These are phyloP conservation scores for Eucalyptus decipiens DNA, from an alignment of 345 rosid genomes.

Conservation along the genomic window DNA sequence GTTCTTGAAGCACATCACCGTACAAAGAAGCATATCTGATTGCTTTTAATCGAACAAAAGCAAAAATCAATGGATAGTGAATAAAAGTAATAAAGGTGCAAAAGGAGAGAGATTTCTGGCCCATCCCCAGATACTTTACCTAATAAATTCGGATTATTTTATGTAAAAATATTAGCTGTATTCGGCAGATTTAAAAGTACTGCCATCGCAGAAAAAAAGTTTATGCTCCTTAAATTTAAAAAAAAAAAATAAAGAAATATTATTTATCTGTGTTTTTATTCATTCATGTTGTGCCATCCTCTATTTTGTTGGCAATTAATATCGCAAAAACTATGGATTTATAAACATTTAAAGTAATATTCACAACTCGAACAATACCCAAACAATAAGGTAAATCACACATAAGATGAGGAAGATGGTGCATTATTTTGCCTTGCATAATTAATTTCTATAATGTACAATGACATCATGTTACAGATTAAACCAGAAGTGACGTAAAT, in stretches of 20 bases:
- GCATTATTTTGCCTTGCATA: no score
- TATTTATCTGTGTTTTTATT: no score
- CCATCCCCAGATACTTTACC: not conserved
- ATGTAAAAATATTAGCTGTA: not conserved
- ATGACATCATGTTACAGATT: no score
- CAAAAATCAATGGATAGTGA: not conserved
- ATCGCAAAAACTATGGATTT: no score
- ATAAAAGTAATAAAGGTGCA: not conserved
- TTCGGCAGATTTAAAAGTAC: not conserved
- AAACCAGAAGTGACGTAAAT: no score
- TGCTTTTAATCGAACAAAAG: not conserved
- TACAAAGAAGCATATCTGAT: not conserved
- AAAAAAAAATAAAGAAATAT: not conserved
- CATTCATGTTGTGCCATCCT: no score
- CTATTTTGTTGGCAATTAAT: no score
- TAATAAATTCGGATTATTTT: not conserved
- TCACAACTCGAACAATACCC: no score
- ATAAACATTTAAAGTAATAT: no score
- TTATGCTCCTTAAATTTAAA: not conserved
- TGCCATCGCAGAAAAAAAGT: not conserved
- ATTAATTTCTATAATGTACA: no score
- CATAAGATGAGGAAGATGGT: no score
- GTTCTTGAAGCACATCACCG: not conserved
- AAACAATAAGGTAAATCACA: no score
- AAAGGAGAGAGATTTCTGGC: not conserved